Percentiles rank a stretch among this genome's conserved stretches.
These are phyloP conservation scores for Ceratobasidium papillatum DNA, from an alignment of 1,284 basidiomycete species.

Conservation along the genomic window DNA sequence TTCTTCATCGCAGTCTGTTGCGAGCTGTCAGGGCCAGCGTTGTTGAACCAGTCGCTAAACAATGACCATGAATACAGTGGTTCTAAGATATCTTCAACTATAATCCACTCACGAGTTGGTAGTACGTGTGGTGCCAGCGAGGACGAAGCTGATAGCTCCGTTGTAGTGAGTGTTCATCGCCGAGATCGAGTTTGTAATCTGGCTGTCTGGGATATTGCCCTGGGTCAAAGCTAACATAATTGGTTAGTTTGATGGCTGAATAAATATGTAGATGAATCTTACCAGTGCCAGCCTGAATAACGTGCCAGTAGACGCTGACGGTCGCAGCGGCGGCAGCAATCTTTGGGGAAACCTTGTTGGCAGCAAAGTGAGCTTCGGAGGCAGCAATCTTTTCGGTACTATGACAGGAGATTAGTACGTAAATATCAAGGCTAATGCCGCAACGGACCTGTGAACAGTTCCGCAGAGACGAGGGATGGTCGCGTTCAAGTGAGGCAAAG, in stretches of 20 bases:
- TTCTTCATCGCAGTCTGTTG: constrained; percentile 62
- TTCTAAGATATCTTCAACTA: neutral
- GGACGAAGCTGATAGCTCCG: constrained; percentile 48
- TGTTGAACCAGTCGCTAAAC: constrained; percentile 30
- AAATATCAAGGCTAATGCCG: neutral
- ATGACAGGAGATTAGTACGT: neutral
- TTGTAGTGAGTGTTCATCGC: constrained; percentile 60
- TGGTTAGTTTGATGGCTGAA: neutral
- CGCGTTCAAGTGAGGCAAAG: constrained; percentile 27
- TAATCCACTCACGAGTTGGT: constrained; percentile 49
- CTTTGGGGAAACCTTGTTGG: constrained; percentile 20
- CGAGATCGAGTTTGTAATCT: constrained; percentile 56
- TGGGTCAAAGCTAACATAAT: constrained; percentile 50
- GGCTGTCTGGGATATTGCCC: constrained; percentile 58
- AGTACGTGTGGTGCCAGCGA: constrained; percentile 50
- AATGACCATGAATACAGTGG: neutral
- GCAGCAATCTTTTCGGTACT: constrained; percentile 23
- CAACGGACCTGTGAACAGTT: constrained; percentile 20
- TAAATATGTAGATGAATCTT: neutral
- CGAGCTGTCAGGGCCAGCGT: constrained; percentile 52
- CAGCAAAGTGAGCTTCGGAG: constrained; percentile 53
- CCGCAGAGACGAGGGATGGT: constrained; percentile 38
- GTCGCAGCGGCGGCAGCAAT: constrained; percentile 16
- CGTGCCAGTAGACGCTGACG: constrained; percentile 60
- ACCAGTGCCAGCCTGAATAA: constrained; percentile 54